Conservation (phyloP, 129 eudicot genomes). For the Lonicera japonica region DNA sequence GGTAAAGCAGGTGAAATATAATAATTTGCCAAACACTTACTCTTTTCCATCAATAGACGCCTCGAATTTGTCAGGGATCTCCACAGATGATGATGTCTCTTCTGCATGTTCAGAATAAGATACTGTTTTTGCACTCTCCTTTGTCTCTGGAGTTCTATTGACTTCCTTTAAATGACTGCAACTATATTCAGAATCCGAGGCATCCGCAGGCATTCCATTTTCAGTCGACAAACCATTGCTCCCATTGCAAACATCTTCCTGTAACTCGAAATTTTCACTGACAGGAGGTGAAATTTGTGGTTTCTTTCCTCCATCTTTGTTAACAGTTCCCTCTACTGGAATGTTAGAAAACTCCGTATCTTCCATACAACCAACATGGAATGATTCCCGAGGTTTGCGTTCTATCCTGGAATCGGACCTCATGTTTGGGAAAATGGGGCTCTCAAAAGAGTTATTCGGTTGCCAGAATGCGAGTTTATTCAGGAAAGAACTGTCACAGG, state of each 20-base stretch:
- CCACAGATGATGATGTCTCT: conserved; percentile 33
- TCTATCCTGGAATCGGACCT: conserved; percentile 4
- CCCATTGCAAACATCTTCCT: conserved; percentile 16
- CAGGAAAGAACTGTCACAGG: conserved; percentile 24
- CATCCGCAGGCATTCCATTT: conserved; percentile 15
- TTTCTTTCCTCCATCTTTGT: conserved; percentile 16
- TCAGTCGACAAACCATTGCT: conserved; percentile 37
- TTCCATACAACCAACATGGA: conserved; percentile 14
- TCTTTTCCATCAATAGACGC: conserved; percentile 11
- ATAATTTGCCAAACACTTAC: conserved; percentile 14
- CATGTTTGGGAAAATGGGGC: conserved; percentile 11
- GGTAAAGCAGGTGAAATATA: not conserved
- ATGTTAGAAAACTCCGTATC: conserved; percentile 11
- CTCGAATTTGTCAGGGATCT: conserved; percentile 26
- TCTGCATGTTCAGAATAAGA: conserved; percentile 30
- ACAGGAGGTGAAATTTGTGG: conserved; percentile 17
- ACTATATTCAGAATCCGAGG: conserved; percentile 24
- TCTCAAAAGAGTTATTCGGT: conserved; percentile 19
- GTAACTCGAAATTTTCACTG: conserved; percentile 23
- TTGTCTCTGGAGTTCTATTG: conserved; percentile 33
- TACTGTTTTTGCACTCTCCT: conserved; percentile 11
- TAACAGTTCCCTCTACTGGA: conserved; percentile 20
- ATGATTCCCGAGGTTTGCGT: conserved; percentile 16
- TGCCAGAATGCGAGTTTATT: conserved; percentile 18
- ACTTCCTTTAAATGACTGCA: conserved; percentile 24